These are phyloP conservation scores for Fusarium miscanthi DNA, from an alignment of 2,329 filamentous ascomycete species.

Conservation along the genomic window DNA sequence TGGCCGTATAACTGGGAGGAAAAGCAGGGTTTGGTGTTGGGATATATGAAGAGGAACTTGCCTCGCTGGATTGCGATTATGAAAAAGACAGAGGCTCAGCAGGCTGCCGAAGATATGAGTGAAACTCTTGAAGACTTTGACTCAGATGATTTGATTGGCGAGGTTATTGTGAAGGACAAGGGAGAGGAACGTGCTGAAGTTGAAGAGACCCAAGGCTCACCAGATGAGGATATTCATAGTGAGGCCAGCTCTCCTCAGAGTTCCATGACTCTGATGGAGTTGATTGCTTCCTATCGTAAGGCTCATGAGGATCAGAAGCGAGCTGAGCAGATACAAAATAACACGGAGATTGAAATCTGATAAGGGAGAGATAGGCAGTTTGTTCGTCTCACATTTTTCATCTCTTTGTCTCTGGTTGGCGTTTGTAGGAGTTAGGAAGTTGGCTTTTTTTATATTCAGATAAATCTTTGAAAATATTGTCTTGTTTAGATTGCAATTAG, in stretches of 20 bases:
- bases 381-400: background rate
- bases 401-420: background rate
- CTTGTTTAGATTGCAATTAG: background rate
- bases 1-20: background rate
- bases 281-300: background rate
- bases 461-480: too few relatives aligned
- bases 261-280: background rate
- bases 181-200: background rate
- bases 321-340: background rate
- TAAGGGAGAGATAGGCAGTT: rapidly evolving
- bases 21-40: background rate
- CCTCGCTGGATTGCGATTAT: background rate
- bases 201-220: background rate
- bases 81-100: background rate
- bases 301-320: background rate
- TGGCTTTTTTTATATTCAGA: rapidly evolving
- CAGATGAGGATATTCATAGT: background rate
- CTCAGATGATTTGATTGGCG: too few relatives aligned
- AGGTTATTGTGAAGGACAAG: too few relatives aligned
- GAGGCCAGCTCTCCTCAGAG: background rate
- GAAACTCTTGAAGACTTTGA: background rate
- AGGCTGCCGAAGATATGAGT: background rate
- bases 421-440: rapidly evolving
- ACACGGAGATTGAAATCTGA: rapidly evolving
- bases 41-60: background rate